Percentiles rank a stretch among this genome's conserved stretches.
phyloP scores from a whole-genome alignment of 352 stramenopile genomes.

The Phytophthora multivora region DNA sequence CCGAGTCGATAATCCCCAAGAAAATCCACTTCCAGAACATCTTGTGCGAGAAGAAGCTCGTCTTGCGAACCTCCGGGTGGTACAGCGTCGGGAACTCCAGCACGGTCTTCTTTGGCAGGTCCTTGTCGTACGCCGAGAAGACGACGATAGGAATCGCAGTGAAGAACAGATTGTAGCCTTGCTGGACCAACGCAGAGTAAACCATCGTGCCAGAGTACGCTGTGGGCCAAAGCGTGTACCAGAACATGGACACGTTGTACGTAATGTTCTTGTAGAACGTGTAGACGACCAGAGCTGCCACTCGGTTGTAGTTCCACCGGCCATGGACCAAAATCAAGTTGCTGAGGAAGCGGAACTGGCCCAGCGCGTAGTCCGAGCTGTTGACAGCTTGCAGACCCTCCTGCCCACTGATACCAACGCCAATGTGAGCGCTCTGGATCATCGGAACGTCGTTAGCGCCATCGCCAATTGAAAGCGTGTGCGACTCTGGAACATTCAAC shows the following conservation, averaged over 20 bases:
- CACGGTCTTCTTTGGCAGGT: slow-evolving; percentile 70
- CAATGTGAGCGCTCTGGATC: slow-evolving; percentile 91
- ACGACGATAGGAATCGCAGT: slow-evolving; percentile 93
- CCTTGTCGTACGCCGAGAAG: slow-evolving; percentile 82
- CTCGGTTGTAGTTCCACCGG: slow-evolving; percentile 87
- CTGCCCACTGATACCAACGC: slow-evolving; percentile 95
- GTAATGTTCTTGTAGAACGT: slow-evolving; percentile 94
- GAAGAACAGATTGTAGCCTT: slow-evolving; percentile 96
- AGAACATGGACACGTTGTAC: slow-evolving; percentile 92
- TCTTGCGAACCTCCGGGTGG: slow-evolving; percentile 56
- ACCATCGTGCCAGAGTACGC: slow-evolving; percentile 92
- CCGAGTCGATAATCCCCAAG: slow-evolving; percentile 75
- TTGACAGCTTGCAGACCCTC: slow-evolving; percentile 97
- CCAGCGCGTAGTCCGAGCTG: slow-evolving; percentile 84
- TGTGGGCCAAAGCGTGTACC: slow-evolving; percentile 83
- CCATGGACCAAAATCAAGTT: slow-evolving; percentile 81
- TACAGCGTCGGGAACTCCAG: slow-evolving; percentile 75
- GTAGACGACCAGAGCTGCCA: slow-evolving; percentile 90
- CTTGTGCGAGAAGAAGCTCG: slow-evolving; percentile 70
- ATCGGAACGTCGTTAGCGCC: slow-evolving; percentile 92
- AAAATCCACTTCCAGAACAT: slow-evolving; percentile 91
- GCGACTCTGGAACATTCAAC: slow-evolving; percentile 77
- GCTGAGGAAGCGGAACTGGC: slow-evolving; percentile 82
- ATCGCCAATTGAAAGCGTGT: slow-evolving; percentile 91
- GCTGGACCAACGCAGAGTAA: slow-evolving; percentile 86